Evolutionary conservation across 345 rosid genomes (phyloP), one percentile per base, ranked within the genome.

Genomic region (Erucastrum elatum): DNA sequence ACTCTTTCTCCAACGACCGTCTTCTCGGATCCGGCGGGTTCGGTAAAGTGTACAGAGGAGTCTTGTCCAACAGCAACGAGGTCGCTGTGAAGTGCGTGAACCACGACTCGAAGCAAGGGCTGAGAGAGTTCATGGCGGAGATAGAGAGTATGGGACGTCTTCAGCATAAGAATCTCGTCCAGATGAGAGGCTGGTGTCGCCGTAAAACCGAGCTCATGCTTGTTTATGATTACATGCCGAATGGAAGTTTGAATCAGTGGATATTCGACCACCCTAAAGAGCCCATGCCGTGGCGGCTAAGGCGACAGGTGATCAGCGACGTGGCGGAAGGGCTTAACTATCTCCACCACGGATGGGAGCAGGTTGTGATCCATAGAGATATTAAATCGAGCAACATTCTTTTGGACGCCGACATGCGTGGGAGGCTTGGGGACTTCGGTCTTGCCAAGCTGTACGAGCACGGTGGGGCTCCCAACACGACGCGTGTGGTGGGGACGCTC

Each of bases 111-210:
- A 94, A 91, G 73, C 98, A 94, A 82, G 98, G 97, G 1, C 70
- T 91, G 3, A 87, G 90, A 81, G 97, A 91, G 35, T 91, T 94
- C 93, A 91, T 94, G 98, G 98, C 97, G 25, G 98, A 94, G 67
- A 90, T 91, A 68, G 89, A 90, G n/a, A 90, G 97, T 41, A 88
- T 91, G 87, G 97, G 98, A 8, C 77, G 98, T 66, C 83, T 94
- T 5, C 97, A 94, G 66, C 98, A 94, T 76, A 94, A 94, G 83
- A 89, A 94, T 55, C 82, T 94, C 0, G 95, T 90, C 39, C 92
- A 85, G 75, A 76, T 94, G 92, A 83, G 90, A 74, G 98, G 98
- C 10, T 94, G 97, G 98, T 94, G 98, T 76, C 66, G 95, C 26
- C 89, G 87, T 80, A 83, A 87, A 63, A 94, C 80, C 75, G 87